These are phyloP conservation scores for Globisporangium paroecandrum DNA, from an alignment of 352 stramenopile genomes.

Conservation along the genomic window DNA sequence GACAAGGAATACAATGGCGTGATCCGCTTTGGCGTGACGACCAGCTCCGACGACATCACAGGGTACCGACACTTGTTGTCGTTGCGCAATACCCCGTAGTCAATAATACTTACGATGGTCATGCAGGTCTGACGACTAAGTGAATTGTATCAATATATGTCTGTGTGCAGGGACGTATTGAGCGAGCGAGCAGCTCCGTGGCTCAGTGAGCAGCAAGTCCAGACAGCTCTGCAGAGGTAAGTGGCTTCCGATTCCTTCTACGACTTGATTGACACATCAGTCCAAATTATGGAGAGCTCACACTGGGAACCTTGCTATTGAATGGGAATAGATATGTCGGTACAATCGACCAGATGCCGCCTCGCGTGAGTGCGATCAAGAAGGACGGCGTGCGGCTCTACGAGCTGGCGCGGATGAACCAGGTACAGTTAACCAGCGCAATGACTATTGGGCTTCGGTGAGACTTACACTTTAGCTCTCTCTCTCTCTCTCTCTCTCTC, in stretches of 20 bases:
- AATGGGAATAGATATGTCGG: constrained; percentile 58
- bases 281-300: not conserved
- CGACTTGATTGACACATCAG: not conserved
- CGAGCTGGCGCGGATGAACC: constrained; percentile 59
- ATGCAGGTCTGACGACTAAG: not conserved
- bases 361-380: constrained; percentile 78
- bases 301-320: not conserved
- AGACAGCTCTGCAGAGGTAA: constrained; percentile 44
- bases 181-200: constrained; percentile 52
- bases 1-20: constrained; percentile 76
- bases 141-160: not conserved
- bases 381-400: constrained; percentile 77
- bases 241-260: not conserved
- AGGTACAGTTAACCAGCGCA: constrained; percentile 21
- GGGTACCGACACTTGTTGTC: constrained; percentile 27
- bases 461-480: not conserved
- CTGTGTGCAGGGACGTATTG: constrained; percentile 35
- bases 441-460: not conserved
- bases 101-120: no score
- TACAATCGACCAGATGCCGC: constrained; percentile 70
- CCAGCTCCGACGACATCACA: constrained; percentile 79
- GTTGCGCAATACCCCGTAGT: not conserved
- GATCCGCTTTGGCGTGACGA: constrained; percentile 77
- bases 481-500: not conserved
- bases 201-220: constrained; percentile 39